Conservation (phyloP, 2,329 filamentous ascomycete species). For the Cladosporium phlei region DNA sequence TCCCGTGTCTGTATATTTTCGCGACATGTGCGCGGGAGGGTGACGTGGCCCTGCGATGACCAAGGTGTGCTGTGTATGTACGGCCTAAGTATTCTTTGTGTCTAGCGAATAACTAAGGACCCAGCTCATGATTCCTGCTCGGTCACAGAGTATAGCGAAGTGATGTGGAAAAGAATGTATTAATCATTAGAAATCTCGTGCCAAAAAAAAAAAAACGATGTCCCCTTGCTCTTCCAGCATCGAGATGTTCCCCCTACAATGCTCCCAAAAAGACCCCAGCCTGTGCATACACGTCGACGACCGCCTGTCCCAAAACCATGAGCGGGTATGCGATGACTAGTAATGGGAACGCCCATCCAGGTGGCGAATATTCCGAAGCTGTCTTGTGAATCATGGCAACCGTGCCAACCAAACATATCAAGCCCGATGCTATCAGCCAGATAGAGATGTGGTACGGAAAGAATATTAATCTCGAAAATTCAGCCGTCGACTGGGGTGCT, state of each 20-base stretch:
- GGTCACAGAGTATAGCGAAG: too few species aligned
- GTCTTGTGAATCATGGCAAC: constrained; percentile 17
- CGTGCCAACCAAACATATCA: constrained; percentile 17
- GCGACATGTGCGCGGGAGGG: too few species aligned
- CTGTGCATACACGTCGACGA: constrained; percentile 19
- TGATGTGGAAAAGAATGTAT: too few species aligned
- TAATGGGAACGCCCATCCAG: constrained; percentile 16
- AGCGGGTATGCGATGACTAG: constrained; percentile 17
- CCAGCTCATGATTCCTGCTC: too few species aligned
- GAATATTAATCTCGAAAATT: constrained; percentile 18
- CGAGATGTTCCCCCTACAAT: background rate
- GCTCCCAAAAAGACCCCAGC: constrained; percentile 10
- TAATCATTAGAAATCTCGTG: too few species aligned
- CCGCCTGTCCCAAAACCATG: constrained; percentile 14
- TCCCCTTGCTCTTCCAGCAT: too few species aligned
- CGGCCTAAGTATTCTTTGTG: too few species aligned
- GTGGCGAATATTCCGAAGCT: constrained; percentile 19
- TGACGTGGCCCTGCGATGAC: too few species aligned
- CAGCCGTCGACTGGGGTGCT: constrained; percentile 17
- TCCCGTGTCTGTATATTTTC: too few species aligned
- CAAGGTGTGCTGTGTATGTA: too few species aligned
- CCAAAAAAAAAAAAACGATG: too few species aligned
- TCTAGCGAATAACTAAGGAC: too few species aligned
- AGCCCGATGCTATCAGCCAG: constrained; percentile 18
- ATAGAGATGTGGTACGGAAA: constrained; percentile 17